Evolutionary conservation across 176 grass and related monocot genomes (phyloP), one percentile per base, ranked within the genome.

Genomic region (Paspalum notatum): DNA sequence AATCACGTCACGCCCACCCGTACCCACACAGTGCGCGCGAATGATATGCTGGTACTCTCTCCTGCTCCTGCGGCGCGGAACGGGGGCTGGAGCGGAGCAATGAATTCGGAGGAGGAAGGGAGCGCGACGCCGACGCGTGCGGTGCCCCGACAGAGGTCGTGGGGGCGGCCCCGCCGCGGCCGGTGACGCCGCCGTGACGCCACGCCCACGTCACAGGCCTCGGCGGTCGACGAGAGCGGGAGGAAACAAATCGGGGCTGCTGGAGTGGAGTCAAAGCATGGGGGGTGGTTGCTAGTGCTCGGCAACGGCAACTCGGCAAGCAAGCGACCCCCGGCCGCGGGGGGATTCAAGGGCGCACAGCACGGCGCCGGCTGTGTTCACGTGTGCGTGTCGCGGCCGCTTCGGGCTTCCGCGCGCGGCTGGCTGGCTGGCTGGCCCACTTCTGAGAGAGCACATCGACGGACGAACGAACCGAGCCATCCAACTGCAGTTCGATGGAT

Each of bases 61-160:
- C 15, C 12, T 56, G 80, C 74, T 78, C 80, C 5, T 44, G 44
- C 12, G 21, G 24, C n/a, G 21, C 55, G 55, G n/a, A n/a, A n/a
- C n/a, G n/a, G n/a, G n/a, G n/a, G n/a, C n/a, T n/a, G n/a, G 24
- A 45, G 66, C 76, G 62, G 17, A 63, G 20, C 71, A 81, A 70
- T 89, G 82, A 77, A 72, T 71, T 21, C 64, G 82, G 76, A 64
- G 40, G 42, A 40, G 68, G 26, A 46, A 15, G 81, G n/a, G 68
- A 12, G 43, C 50, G 22, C 67, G 16, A 77, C 13, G 75, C 22
- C 52, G 81, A 79, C 78, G 25, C 46, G 73, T 72, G n/a, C n/a
- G n/a, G 71, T 70, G 82, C 76, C 80, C 63, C 72, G 71, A 89
- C 71, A 64, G 38, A 44, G 71, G 64, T 58, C 41, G 70, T 68